Percentiles rank a stretch among this genome's conserved stretches.
These are phyloP conservation scores for Aegilops bicornis DNA, from an alignment of 176 grass and related monocot genomes.

Conservation along the genomic window DNA sequence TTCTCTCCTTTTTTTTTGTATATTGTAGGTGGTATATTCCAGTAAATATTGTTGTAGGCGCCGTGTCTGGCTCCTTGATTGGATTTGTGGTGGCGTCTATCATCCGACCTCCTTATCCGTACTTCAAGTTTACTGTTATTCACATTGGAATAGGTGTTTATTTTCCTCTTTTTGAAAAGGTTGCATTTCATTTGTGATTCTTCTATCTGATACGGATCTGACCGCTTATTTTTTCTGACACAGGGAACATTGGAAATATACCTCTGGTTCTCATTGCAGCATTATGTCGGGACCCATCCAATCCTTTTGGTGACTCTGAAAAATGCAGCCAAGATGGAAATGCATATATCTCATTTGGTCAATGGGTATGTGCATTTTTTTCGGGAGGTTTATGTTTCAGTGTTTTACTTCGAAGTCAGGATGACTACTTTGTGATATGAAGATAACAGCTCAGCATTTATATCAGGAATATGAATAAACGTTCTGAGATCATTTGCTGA, in stretches of 20 bases:
- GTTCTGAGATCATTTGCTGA: constrained; percentile 20
- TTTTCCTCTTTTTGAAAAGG: neutral
- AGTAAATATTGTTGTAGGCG: constrained; percentile 80
- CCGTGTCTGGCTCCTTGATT: constrained; percentile 81
- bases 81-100: constrained; percentile 88
- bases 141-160: constrained; percentile 90
- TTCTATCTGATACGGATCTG: neutral
- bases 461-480: constrained; percentile 3
- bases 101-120: constrained; percentile 88
- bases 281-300: constrained; percentile 84
- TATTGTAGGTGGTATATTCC: constrained; percentile 98
- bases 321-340: constrained; percentile 98
- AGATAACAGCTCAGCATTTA: neutral
- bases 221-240: constrained; percentile 17
- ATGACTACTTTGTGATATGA: constrained; percentile 11
- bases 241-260: constrained; percentile 99
- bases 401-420: constrained; percentile 15
- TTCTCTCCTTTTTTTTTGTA: neutral
- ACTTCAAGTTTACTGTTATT: constrained; percentile 98
- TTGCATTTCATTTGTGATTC: constrained; percentile 13
- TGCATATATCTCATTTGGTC: constrained; percentile 97
- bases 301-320: constrained; percentile 92
- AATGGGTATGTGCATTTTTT: constrained; percentile 72
- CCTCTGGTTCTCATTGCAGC: constrained; percentile 94
- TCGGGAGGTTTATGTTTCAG: neutral